phyloP scores from a whole-genome alignment of 1,284 basidiomycete genomes.

The Trichosporon faecale region DNA sequence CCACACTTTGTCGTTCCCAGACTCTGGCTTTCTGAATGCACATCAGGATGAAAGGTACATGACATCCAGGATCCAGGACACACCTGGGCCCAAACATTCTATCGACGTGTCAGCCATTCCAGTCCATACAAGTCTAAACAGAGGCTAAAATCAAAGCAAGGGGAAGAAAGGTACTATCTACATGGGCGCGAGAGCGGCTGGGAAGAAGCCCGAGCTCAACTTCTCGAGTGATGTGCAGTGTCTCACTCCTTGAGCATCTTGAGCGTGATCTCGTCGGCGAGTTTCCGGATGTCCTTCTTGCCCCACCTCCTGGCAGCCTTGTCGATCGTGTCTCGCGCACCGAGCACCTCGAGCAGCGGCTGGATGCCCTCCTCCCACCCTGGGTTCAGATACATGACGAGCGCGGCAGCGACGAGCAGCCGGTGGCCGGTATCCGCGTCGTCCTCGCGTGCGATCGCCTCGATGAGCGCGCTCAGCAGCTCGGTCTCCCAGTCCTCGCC shows the following conservation, averaged over 20 bases:
- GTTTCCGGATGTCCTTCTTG: slow-evolving; percentile 58
- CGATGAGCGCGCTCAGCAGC: slow-evolving; percentile 70
- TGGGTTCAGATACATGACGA: slow-evolving; percentile 65
- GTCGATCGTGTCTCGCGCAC: slow-evolving; percentile 58
- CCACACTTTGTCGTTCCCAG: not conserved
- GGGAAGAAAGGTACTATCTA: not conserved
- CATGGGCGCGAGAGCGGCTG: not conserved
- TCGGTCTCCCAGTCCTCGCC: slow-evolving; percentile 79
- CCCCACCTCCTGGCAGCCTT: slow-evolving; percentile 59
- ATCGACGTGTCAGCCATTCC: not conserved
- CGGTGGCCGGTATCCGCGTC: slow-evolving; percentile 78
- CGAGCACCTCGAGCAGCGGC: slow-evolving; percentile 68
- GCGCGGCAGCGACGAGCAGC: slow-evolving; percentile 68
- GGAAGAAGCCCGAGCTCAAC: not conserved
- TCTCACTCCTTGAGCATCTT: slow-evolving; percentile 27
- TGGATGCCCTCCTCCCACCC: slow-evolving; percentile 59
- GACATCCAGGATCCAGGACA: not conserved
- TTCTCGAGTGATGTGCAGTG: not conserved
- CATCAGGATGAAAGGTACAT: not conserved
- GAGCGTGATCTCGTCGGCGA: slow-evolving; percentile 64
- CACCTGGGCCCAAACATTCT: not conserved
- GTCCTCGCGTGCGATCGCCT: slow-evolving; percentile 67
- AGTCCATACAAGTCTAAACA: not conserved
- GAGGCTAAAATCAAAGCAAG: not conserved
- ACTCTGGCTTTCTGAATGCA: not conserved